Conservation (phyloP, 1,139 yeast genomes). For the Hyphopichia burtonii region DNA sequence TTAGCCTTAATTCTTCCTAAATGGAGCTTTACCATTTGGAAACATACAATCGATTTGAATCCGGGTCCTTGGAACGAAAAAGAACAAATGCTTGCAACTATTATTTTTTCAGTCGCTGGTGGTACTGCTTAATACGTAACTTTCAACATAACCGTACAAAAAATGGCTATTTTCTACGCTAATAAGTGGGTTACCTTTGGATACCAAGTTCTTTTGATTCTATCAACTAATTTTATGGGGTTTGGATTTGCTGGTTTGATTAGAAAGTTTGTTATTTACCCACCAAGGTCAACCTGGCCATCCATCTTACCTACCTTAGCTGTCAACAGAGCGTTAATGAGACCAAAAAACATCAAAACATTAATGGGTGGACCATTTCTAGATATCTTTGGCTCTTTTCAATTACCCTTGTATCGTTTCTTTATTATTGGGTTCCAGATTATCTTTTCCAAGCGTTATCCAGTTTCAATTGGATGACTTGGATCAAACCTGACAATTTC, state of each 20-base stretch:
- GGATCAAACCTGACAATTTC: slow-evolving; percentile 32
- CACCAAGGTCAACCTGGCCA: slow-evolving; percentile 59
- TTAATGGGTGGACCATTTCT: slow-evolving; percentile 38
- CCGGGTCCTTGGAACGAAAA: slow-evolving; percentile 31
- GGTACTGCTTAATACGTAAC: slow-evolving; percentile 19
- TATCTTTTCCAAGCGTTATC: slow-evolving; percentile 33
- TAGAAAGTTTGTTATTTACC: slow-evolving; percentile 57
- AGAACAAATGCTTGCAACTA: slow-evolving; percentile 29
- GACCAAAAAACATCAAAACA: slow-evolving; percentile 36
- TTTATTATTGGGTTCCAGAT: slow-evolving; percentile 36
- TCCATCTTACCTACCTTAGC: slow-evolving; percentile 54
- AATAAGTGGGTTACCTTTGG: slow-evolving; percentile 46
- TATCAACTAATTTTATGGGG: slow-evolving; percentile 60
- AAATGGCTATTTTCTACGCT: slow-evolving; percentile 17
- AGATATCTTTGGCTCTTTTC: slow-evolving; percentile 29
- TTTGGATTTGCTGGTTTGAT: slow-evolving; percentile 63
- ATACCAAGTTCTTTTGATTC: slow-evolving; percentile 48
- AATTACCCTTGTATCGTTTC: slow-evolving; percentile 21
- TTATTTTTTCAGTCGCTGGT: slow-evolving; percentile 18
- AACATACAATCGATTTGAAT: slow-evolving; percentile 15
- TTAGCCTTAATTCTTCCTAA: slow-evolving; percentile 21
- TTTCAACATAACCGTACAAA: slow-evolving; percentile 18
- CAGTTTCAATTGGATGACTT: slow-evolving; percentile 37
- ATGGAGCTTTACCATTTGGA: slow-evolving; percentile 12
- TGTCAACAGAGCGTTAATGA: slow-evolving; percentile 52